Evolutionary conservation across 2,329 filamentous ascomycete species (phyloP).

Genomic region (Chrysosporium keratinophilum): DNA sequence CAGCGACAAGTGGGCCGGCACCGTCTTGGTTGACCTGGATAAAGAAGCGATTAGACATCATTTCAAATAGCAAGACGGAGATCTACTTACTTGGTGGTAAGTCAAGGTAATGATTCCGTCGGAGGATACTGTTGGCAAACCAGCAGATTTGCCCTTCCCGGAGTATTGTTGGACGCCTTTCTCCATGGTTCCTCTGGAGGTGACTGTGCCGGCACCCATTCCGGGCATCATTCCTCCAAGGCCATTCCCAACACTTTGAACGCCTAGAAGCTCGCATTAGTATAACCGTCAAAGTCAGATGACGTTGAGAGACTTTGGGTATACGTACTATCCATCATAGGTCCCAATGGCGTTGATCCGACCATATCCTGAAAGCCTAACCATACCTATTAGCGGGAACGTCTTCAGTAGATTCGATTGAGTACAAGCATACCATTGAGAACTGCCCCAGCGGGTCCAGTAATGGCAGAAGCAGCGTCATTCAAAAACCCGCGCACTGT

Average conservation of each 20-base stretch:
- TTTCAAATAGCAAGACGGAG: not conserved
- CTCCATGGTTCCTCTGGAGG: not conserved
- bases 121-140: constrained; percentile 1
- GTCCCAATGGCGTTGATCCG: not conserved
- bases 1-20: not conserved
- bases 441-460: constrained; percentile 2
- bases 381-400: not conserved
- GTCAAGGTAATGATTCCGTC: constrained; percentile 2
- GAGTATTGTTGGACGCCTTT: not conserved
- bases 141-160: not conserved
- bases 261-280: not conserved
- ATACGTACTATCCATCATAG: constrained; percentile 5
- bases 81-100: constrained; percentile 5
- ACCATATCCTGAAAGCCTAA: constrained; percentile 6
- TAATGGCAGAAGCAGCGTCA: constrained; percentile 3
- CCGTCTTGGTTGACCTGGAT: constrained; percentile 9
- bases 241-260: not conserved
- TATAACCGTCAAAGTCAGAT: not conserved
- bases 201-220: not conserved
- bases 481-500: constrained; percentile 3
- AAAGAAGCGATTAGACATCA: not conserved
- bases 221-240: constrained; percentile 1
- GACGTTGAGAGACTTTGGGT: not conserved
- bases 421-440: constrained; percentile 2
- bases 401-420: not conserved